Conservation (phyloP, 768 basidiomycete genomes). For the Rhodotorula toruloides region DNA sequence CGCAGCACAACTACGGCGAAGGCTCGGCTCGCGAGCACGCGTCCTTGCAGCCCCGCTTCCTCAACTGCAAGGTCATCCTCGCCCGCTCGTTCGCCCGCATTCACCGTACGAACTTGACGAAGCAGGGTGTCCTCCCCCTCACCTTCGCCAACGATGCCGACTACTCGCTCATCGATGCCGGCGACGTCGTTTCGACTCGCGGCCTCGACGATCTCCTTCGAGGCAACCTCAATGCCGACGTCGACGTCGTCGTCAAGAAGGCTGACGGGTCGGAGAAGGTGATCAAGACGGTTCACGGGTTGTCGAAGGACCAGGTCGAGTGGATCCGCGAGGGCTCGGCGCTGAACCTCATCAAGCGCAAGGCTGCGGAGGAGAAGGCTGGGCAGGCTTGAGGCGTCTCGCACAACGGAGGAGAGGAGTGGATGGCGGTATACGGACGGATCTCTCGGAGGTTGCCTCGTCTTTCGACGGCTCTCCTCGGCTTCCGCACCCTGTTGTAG, state of each 20-base stretch:
- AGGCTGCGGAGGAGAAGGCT: conserved; percentile 20
- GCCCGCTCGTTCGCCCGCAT: conserved; percentile 91
- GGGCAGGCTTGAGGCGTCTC: not conserved
- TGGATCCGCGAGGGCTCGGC: conserved; percentile 88
- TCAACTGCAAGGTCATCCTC: conserved; percentile 42
- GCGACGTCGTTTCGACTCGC: conserved; percentile 73
- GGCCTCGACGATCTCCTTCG: conserved; percentile 66
- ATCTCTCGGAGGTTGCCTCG: not conserved
- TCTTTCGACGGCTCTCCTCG: not conserved
- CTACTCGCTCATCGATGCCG: conserved; percentile 70
- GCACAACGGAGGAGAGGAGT: not conserved
- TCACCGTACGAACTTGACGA: conserved; percentile 64
- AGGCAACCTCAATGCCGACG: conserved; percentile 39
- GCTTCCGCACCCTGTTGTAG: conserved; percentile 14
- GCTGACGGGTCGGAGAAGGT: conserved; percentile 10
- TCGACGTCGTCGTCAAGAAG: conserved; percentile 58
- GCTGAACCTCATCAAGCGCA: conserved; percentile 65
- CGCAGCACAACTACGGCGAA: conserved; percentile 75
- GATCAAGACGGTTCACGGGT: conserved; percentile 67
- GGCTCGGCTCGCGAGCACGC: conserved; percentile 97
- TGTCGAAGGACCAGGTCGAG: conserved; percentile 81
- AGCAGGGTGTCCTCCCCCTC: conserved; percentile 95
- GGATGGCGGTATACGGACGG: not conserved
- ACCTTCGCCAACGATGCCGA: conserved; percentile 84
- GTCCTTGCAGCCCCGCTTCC: conserved; percentile 81